Base-by-base conservation (phyloP, 169 alveolate genomes). In the Cryptosporidium ubiquitum region DNA sequence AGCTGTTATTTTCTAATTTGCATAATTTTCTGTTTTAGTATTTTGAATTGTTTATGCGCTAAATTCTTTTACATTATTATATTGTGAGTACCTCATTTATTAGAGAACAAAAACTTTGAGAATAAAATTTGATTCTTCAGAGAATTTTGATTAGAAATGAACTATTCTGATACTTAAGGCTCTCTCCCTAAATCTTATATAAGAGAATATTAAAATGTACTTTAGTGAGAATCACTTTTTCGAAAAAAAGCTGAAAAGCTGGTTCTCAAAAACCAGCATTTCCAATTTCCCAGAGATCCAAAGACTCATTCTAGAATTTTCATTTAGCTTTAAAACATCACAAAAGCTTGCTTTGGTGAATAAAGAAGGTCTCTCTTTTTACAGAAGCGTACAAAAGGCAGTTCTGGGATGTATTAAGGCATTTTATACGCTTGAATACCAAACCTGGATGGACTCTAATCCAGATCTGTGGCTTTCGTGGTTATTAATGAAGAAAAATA, bases 401-500 rank as follows among this genome's bases (percentile, higher is more conserved):
- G 9, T 35, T 33, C 33, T 79, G 14, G 75, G n/a, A 39, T 44
- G 40, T 37, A 61, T 79, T 18, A 79, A 35, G 16, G n/a, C 12
- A 9, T 14, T 79, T 6, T 16, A 66, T n/a, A 64, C 18, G 23
- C 51, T 79, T 5, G 75, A 64, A 16, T 14, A 79, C 20, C 89
- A 79, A 47, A 52, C 55, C 1, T 79, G 89, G 89, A 79, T 79
- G 75, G 31, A 79, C 20, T 29, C 85, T 5, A 40, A 64, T 35
- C 79, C 89, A 14, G 61, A 64, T 23, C 12, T 33, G 39, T 79
- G 89, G 89, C 60, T 79, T 26, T 40, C 40, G 16, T 79, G 89
- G 89, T 9, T 79, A 39, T 44, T 44, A 29, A 69, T 69, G 84
- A n/a, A 7, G 1, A 47, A 37, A 18, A 69, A 69, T 20, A 20